Evolutionary conservation across 2,329 filamentous ascomycete species (phyloP).

Genomic region (Penicillium sp.): DNA sequence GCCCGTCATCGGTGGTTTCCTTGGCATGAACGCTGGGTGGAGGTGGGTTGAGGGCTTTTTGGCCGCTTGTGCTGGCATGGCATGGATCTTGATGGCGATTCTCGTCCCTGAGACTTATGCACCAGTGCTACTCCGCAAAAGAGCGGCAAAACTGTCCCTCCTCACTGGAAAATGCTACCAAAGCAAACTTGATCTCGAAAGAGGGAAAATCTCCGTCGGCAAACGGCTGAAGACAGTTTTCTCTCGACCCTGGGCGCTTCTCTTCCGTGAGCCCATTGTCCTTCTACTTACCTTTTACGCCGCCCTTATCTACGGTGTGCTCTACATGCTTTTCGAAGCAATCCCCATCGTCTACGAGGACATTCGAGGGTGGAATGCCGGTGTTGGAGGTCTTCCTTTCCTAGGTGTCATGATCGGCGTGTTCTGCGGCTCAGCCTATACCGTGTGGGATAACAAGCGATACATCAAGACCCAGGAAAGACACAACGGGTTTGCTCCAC

Average conservation of each 20-base stretch:
- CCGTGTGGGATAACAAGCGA: background rate
- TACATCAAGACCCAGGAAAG: background rate
- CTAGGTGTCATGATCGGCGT: slow-evolving; percentile 43
- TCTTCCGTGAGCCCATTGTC: slow-evolving; percentile 50
- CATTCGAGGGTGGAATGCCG: slow-evolving; percentile 1
- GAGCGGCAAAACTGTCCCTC: slow-evolving; percentile 35
- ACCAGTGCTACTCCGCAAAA: slow-evolving; percentile 48
- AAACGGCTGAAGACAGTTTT: slow-evolving; percentile 46
- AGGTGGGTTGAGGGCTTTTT: slow-evolving; percentile 64
- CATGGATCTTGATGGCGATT: slow-evolving; percentile 42
- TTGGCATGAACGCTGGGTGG: slow-evolving; percentile 63
- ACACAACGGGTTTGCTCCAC: background rate
- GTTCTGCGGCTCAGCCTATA: slow-evolving; percentile 37
- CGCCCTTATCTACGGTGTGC: slow-evolving; percentile 4
- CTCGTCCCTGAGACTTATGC: slow-evolving; percentile 37
- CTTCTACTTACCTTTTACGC: slow-evolving; percentile 18
- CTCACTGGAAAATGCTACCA: slow-evolving; percentile 6
- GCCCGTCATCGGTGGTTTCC: slow-evolving; percentile 65
- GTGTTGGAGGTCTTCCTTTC: slow-evolving; percentile 38
- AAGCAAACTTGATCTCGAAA: slow-evolving; percentile 12
- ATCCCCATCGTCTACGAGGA: slow-evolving; percentile 1
- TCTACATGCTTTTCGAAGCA: slow-evolving; percentile 5
- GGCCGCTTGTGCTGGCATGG: slow-evolving; percentile 59
- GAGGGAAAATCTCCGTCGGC: slow-evolving; percentile 37
- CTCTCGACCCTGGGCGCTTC: slow-evolving; percentile 44